Evolutionary conservation across 164 flowering plant species (phyloP).

Genomic region (Tetracentron sinense): DNA sequence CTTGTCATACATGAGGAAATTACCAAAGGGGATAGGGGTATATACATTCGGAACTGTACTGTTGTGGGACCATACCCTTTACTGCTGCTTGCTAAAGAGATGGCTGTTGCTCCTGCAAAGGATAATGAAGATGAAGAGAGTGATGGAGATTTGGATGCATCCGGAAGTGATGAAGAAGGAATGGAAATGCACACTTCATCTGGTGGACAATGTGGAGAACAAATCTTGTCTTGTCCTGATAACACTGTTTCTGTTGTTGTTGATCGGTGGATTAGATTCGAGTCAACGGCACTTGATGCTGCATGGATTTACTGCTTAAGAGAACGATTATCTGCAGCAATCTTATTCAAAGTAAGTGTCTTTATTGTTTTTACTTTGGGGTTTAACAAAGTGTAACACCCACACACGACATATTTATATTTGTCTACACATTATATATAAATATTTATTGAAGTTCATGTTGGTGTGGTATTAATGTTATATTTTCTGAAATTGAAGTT

Average conservation of each 20-base stretch:
- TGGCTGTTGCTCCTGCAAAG: conserved; percentile 67
- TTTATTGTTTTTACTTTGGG: not conserved
- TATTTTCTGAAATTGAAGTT: no score
- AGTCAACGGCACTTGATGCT: conserved; percentile 74
- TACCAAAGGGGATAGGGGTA: conserved; percentile 70
- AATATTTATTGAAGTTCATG: no score
- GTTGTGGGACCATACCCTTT: conserved; percentile 76
- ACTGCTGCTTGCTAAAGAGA: conserved; percentile 68
- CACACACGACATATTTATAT: not conserved
- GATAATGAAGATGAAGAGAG: conserved; percentile 34
- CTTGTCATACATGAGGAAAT: conserved; percentile 75
- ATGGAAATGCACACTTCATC: conserved; percentile 21
- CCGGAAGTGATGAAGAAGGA: conserved; percentile 34
- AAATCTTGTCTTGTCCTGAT: conserved; percentile 74
- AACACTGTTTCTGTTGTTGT: conserved; percentile 59
- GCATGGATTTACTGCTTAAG: conserved; percentile 92
- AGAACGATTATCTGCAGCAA: conserved; percentile 74
- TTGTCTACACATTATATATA: no score
- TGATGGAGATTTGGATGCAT: conserved; percentile 30
- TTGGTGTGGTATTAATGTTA: no score
- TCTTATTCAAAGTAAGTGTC: conserved; percentile 61
- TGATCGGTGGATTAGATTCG: conserved; percentile 80
- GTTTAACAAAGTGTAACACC: not conserved
- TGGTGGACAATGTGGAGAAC: conserved; percentile 31
- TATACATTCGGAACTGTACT: conserved; percentile 58